A percentile compares a stretch with the other conserved stretches of the same genome.
Evolutionary conservation across 148 eudicot genomes (phyloP).

Genomic region (Rhododendron williamsianum): DNA sequence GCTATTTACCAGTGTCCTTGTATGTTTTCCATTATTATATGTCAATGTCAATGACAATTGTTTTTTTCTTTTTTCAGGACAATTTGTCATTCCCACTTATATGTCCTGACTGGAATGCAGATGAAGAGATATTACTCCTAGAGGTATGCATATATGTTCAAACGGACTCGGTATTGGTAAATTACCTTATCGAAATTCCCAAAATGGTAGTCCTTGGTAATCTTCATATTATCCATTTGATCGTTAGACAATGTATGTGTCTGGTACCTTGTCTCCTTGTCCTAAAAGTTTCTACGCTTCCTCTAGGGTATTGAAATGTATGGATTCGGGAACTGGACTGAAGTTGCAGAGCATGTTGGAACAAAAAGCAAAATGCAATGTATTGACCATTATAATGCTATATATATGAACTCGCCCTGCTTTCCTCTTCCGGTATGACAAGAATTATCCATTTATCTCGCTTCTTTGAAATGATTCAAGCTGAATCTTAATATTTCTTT

Average conservation of each 20-base stretch:
- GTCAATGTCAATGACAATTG: neutral
- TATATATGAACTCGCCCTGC: constrained; percentile 91
- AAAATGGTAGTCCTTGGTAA: neutral
- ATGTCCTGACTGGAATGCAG: constrained; percentile 94
- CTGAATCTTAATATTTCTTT: neutral
- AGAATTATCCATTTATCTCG: constrained; percentile 1
- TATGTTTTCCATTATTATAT: neutral
- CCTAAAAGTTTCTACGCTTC: neutral
- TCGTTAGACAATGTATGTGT: constrained; percentile 5
- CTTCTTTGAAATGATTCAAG: neutral
- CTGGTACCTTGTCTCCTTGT: neutral
- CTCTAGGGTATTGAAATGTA: constrained; percentile 86
- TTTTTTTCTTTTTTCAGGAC: constrained; percentile 46
- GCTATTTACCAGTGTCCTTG: neutral
- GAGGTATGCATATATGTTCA: constrained; percentile 48
- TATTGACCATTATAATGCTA: constrained; percentile 62
- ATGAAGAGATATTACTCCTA: constrained; percentile 85
- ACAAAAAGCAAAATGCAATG: constrained; percentile 86
- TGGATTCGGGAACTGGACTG: constrained; percentile 86
- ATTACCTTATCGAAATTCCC: neutral
- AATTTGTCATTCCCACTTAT: constrained; percentile 80
- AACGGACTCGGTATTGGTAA: neutral
- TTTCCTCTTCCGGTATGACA: constrained; percentile 92
- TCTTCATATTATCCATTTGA: neutral
- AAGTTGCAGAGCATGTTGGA: constrained; percentile 98